A percentile compares a stretch with the other conserved stretches of the same genome.
Evolutionary conservation across 164 flowering plant genomes (phyloP).

Genomic region (Magnolia sinica): DNA sequence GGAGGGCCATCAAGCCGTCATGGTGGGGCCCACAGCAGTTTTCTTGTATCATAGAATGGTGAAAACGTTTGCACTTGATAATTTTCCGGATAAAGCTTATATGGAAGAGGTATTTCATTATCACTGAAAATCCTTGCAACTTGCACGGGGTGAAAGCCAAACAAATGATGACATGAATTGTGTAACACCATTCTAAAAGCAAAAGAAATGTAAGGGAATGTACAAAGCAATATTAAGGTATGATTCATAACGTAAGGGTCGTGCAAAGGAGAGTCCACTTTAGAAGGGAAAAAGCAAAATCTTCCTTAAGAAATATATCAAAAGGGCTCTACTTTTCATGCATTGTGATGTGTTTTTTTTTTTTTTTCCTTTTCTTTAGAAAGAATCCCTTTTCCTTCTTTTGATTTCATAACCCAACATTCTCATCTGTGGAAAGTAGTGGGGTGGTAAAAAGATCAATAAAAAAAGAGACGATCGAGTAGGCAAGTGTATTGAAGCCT

Average conservation of each 20-base stretch:
- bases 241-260: conserved; percentile 62
- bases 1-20: no score
- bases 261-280: conserved; percentile 57
- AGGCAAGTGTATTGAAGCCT: neutral
- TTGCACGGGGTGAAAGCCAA: conserved; percentile 3
- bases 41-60: no score
- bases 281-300: conserved; percentile 51
- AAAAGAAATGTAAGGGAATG: conserved; percentile 17
- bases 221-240: conserved; percentile 33
- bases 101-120: neutral
- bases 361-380: neutral
- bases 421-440: conserved; percentile 53
- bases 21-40: no score
- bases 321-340: conserved; percentile 66
- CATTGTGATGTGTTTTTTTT: neutral
- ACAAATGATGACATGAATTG: conserved; percentile 4
- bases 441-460: conserved; percentile 22
- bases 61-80: no score
- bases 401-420: conserved; percentile 56
- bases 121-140: neutral
- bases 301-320: conserved; percentile 59
- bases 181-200: neutral
- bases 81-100: neutral
- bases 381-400: conserved; percentile 37
- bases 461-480: conserved; percentile 18